A percentile compares a stretch with the other conserved stretches of the same genome.
phyloP scores from a whole-genome alignment of 192 early-diverging fungal species.

The Coemansia sp. region DNA sequence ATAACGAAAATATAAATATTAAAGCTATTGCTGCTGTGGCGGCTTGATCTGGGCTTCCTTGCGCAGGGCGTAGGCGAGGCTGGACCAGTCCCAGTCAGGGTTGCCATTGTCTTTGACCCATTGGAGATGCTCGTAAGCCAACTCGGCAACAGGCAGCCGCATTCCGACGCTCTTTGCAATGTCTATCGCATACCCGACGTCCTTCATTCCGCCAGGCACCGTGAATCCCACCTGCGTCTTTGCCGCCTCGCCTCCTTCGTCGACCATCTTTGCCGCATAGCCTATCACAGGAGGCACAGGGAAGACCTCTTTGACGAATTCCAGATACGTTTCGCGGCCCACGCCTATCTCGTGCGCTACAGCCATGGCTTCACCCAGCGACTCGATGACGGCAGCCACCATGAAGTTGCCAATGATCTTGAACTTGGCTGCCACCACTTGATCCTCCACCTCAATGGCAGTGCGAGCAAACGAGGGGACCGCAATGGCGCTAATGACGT shows the following conservation, averaged over 20 bases:
- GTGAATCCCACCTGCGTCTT: slow-evolving; percentile 44
- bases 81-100: slow-evolving; percentile 46
- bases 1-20: too few species aligned
- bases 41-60: slow-evolving; percentile 13
- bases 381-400: slow-evolving; percentile 59
- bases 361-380: slow-evolving; percentile 65
- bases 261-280: slow-evolving; percentile 54
- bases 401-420: slow-evolving; percentile 76
- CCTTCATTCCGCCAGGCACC: slow-evolving; percentile 42
- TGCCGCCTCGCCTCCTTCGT: slow-evolving; percentile 24
- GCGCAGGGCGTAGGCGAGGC: slow-evolving; percentile 35
- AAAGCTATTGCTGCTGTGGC: not conserved
- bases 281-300: slow-evolving; percentile 48
- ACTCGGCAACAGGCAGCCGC: slow-evolving; percentile 37
- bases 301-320: slow-evolving; percentile 60
- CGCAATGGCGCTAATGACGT: slow-evolving; percentile 15
- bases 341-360: slow-evolving; percentile 60
- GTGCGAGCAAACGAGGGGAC: slow-evolving; percentile 48
- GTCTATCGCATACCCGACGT: slow-evolving; percentile 40
- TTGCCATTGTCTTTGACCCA: slow-evolving; percentile 42
- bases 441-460: slow-evolving; percentile 59
- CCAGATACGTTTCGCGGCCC: slow-evolving; percentile 54
- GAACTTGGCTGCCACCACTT: slow-evolving; percentile 48
- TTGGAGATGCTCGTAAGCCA: slow-evolving; percentile 34
- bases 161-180: slow-evolving; percentile 34